A percentile compares a stretch with the other conserved stretches of the same genome.
phyloP scores from a whole-genome alignment of 2,329 filamentous ascomycete genomes.

The Clonostachys solani region DNA sequence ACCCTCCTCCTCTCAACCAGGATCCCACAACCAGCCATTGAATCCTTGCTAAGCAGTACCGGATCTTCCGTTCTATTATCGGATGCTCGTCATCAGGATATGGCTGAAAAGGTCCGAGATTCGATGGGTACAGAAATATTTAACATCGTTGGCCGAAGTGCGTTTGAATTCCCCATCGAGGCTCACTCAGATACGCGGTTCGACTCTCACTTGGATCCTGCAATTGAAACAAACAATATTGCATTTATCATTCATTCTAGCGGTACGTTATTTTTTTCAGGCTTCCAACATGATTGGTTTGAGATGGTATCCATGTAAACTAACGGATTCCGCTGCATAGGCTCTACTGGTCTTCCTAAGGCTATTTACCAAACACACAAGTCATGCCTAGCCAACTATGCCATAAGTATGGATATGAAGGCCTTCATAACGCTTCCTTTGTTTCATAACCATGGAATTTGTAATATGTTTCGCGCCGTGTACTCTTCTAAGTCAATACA shows the following conservation, averaged over 20 bases:
- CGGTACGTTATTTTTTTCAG: slow-evolving; percentile 10
- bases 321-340: slow-evolving; percentile 14
- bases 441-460: slow-evolving; percentile 55
- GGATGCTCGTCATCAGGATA: slow-evolving; percentile 13
- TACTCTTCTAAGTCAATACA: slow-evolving; percentile 20
- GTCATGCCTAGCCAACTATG: slow-evolving; percentile 42
- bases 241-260: slow-evolving; percentile 23
- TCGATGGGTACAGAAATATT: slow-evolving; percentile 4
- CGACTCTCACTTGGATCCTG: slow-evolving; percentile 3
- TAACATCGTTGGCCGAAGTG: slow-evolving; percentile 15
- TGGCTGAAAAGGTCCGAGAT: slow-evolving; percentile 10
- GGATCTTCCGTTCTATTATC: slow-evolving; percentile 15
- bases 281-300: too few species aligned
- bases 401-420: slow-evolving; percentile 28
- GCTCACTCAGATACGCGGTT: slow-evolving; percentile 10
- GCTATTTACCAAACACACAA: slow-evolving; percentile 54
- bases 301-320: background rate
- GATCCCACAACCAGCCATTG: slow-evolving; percentile 22
- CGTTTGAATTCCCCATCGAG: slow-evolving; percentile 14
- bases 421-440: slow-evolving; percentile 52
- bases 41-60: slow-evolving; percentile 17
- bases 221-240: slow-evolving; percentile 12
- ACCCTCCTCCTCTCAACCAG: slow-evolving; percentile 29
- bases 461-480: slow-evolving; percentile 47
- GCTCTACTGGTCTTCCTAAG: slow-evolving; percentile 60